phyloP scores from a whole-genome alignment of 192 early-diverging fungal species.

The Helicostylum pulchrum region DNA sequence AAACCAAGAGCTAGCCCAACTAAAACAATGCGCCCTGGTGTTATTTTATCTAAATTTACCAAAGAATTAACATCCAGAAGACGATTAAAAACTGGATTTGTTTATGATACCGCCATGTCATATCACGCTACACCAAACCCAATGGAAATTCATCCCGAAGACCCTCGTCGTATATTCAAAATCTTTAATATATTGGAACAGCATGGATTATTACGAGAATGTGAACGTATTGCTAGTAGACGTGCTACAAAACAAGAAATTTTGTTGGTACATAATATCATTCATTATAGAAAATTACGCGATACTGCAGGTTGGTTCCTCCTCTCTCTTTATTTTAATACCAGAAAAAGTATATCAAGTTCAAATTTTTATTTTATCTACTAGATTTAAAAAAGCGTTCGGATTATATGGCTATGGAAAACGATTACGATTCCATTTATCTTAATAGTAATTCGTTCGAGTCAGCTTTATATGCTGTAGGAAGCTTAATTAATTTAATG shows the following conservation, averaged over 20 bases:
- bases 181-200: conserved; percentile 56
- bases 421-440: conserved; percentile 66
- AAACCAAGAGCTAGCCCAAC: background rate
- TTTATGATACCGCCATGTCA: conserved; percentile 62
- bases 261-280: conserved; percentile 49
- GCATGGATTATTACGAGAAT: conserved; percentile 45
- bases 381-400: background rate
- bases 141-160: conserved; percentile 71
- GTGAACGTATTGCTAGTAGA: conserved; percentile 38
- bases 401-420: conserved; percentile 28
- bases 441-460: conserved; percentile 60
- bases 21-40: background rate
- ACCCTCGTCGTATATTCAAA: conserved; percentile 68
- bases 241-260: conserved; percentile 52
- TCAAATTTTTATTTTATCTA: background rate
- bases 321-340: background rate
- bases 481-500: conserved; percentile 71
- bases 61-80: background rate
- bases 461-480: conserved; percentile 70
- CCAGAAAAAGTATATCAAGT: background rate
- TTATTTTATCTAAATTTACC: background rate
- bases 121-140: conserved; percentile 58
- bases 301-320: conserved; percentile 40
- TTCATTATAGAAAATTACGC: conserved; percentile 43
- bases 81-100: conserved; percentile 42